A percentile compares a stretch with the other conserved stretches of the same genome.
Evolutionary conservation across 352 stramenopile species (phyloP).

Genomic region (Phytophthora pisi): DNA sequence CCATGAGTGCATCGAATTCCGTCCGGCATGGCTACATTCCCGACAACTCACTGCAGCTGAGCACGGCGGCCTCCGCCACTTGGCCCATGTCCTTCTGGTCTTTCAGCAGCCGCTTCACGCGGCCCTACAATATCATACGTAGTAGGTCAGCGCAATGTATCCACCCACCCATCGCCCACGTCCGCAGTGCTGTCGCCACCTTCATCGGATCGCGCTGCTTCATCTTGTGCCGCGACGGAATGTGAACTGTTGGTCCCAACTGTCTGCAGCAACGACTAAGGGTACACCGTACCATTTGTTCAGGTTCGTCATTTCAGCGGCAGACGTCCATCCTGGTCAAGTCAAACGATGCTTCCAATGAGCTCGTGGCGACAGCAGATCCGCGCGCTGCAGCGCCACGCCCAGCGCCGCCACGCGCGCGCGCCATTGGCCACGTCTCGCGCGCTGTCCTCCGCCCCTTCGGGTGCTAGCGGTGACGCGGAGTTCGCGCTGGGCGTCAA

Average conservation of each 20-base stretch:
- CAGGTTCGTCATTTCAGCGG: constrained; percentile 1
- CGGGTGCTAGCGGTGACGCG: constrained; percentile 32
- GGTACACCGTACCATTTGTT: not conserved
- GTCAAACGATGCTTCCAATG: constrained; percentile 10
- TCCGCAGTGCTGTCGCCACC: constrained; percentile 26
- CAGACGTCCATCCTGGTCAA: constrained; percentile 5
- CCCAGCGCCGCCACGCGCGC: constrained; percentile 8
- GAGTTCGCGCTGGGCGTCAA: constrained; percentile 72
- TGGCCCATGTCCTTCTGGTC: constrained; percentile 79
- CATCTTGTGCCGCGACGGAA: constrained; percentile 4
- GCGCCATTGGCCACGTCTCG: constrained; percentile 6
- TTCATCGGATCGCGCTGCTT: constrained; percentile 65
- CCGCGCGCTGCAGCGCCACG: constrained; percentile 19
- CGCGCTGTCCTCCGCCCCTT: constrained; percentile 12
- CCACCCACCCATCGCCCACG: not conserved
- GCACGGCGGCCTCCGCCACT: constrained; percentile 55
- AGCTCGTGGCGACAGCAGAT: constrained; percentile 17
- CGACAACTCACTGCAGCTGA: constrained; percentile 45
- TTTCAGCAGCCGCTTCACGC: constrained; percentile 70
- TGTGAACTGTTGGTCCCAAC: constrained; percentile 11
- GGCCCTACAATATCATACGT: constrained; percentile 32
- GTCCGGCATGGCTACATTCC: constrained; percentile 4
- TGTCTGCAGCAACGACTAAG: not conserved
- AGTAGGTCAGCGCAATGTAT: constrained; percentile 9
- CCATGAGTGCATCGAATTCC: not conserved